These are phyloP conservation scores for Harrya chromipes DNA, from an alignment of 768 basidiomycete species.

Conservation along the genomic window DNA sequence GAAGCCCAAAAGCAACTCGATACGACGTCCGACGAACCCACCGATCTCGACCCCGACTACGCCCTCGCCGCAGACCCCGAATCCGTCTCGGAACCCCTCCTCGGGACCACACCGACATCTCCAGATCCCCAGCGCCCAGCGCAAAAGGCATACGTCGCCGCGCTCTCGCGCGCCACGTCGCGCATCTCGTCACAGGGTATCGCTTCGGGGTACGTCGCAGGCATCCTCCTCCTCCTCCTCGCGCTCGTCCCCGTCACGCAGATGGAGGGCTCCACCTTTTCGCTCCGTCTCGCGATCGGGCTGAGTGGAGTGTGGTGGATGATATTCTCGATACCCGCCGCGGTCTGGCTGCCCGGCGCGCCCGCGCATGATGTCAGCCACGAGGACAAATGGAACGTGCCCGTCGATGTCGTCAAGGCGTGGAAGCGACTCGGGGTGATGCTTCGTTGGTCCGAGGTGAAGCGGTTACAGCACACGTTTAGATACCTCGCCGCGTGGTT, in stretches of 20 bases:
- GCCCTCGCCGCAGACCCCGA: slow-evolving; percentile 15
- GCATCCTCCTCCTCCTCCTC: slow-evolving; percentile 71
- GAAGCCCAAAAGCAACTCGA: slow-evolving; percentile 34
- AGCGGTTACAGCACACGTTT: slow-evolving; percentile 78
- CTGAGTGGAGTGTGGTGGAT: slow-evolving; percentile 90
- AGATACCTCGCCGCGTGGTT: slow-evolving; percentile 93
- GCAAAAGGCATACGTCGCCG: slow-evolving; percentile 47
- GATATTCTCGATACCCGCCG: slow-evolving; percentile 74
- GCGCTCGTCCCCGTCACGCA: slow-evolving; percentile 74
- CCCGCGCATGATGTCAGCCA: background rate
- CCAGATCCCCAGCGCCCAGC: slow-evolving; percentile 16
- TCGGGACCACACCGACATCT: background rate
- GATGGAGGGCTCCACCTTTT: slow-evolving; percentile 71
- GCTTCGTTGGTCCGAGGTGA: slow-evolving; percentile 71
- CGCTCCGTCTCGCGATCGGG: slow-evolving; percentile 80
- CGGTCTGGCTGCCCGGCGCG: slow-evolving; percentile 62
- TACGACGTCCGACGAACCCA: slow-evolving; percentile 3
- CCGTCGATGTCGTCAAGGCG: slow-evolving; percentile 55
- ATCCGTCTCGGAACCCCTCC: slow-evolving; percentile 39
- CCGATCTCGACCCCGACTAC: slow-evolving; percentile 17
- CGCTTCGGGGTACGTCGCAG: slow-evolving; percentile 81
- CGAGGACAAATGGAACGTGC: slow-evolving; percentile 41
- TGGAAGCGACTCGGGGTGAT: slow-evolving; percentile 78
- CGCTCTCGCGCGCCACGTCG: slow-evolving; percentile 71
- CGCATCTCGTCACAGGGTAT: slow-evolving; percentile 84